Evolutionary conservation across 495 filamentous ascomycete species (phyloP), one percentile per base, ranked within the genome.

Genomic region (Talaromyces stipitatus): DNA sequence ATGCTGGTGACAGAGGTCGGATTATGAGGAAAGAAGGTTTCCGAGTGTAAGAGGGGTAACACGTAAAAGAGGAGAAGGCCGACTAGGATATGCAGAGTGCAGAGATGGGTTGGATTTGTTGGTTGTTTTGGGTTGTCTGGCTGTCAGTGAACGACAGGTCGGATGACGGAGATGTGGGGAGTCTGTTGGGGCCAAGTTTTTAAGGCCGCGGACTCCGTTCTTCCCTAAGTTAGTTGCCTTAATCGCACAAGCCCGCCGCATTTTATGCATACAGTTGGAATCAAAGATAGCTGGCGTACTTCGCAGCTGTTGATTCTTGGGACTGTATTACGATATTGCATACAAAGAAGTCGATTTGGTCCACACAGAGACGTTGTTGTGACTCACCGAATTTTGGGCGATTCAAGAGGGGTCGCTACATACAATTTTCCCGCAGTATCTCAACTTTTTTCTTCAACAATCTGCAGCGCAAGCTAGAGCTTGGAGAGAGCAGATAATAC

Each of bases 81-180:
- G 22, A 26, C 45, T 48, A 48, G 24, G 20, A 11, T 20, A 10
- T 24, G 45, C 45, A 46, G 24, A 24, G 45, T 48, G 45, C 45
- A 48, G 36, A 41, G 36, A 41, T 41, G 36, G 33, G 36, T 16
- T 41, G 36, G 46, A 27, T 16, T 1, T 48, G 46, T 16, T 52
- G 50, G 50, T n/a, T 33, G 27, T 16, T 20, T 52, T 41, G n/a
- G 50, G 22, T 27, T 7, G 46, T 10, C 24, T 4, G 45, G 10
- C 18, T 24, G 2, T 7, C 14, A 41, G 27, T 24, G 30, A 26
- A 47, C 20, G 45, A 11, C 18, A 16, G 52, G 52, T 38, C 52
- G 52, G 52, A 54, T 54, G 52, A 54, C 52, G 52, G 52, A 32
- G 52, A 41, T 54, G 52, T 54, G 52, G 52, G 33, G 58, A 63